These are phyloP conservation scores for Purshia tridentata DNA, from an alignment of 306 rosid species.

Conservation along the genomic window DNA sequence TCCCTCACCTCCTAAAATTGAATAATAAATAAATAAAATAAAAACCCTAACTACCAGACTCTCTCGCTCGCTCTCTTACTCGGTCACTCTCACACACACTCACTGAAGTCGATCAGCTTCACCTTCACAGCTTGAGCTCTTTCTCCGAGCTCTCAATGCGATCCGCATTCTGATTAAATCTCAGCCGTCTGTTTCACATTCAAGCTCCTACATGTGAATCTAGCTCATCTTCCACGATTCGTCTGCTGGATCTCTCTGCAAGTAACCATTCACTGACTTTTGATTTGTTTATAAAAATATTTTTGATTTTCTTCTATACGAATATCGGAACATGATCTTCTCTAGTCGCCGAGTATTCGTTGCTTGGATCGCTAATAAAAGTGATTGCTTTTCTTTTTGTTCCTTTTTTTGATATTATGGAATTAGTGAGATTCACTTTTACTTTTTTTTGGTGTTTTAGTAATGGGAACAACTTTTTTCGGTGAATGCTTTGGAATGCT, in stretches of 20 bases:
- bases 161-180: slow-evolving; percentile 21
- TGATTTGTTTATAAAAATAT: slow-evolving; percentile 4
- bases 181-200: not conserved
- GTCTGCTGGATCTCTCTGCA: slow-evolving; percentile 27
- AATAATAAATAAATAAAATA: not conserved
- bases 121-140: not conserved
- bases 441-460: not conserved
- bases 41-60: slow-evolving; percentile 45
- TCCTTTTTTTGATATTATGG: slow-evolving; percentile 24
- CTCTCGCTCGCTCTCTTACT: not conserved
- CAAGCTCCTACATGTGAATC: slow-evolving; percentile 30
- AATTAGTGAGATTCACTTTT: slow-evolving; percentile 8
- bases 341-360: slow-evolving; percentile 41
- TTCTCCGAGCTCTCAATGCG: slow-evolving; percentile 50
- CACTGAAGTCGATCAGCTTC: slow-evolving; percentile 15
- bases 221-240: slow-evolving; percentile 24
- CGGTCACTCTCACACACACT: slow-evolving; percentile 20
- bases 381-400: slow-evolving; percentile 25
- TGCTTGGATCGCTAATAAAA: slow-evolving; percentile 46
- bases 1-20: slow-evolving; percentile 9
- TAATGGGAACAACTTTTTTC: slow-evolving; percentile 1
- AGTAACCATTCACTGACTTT: slow-evolving; percentile 20
- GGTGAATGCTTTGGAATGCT: slow-evolving; percentile 4
- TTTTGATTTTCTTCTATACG: slow-evolving; percentile 26
- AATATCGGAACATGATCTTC: not conserved